Evolutionary conservation across 2,329 filamentous ascomycete genomes (phyloP), one percentile per base, ranked within the genome.

Genomic region (Epichloe typhina): DNA sequence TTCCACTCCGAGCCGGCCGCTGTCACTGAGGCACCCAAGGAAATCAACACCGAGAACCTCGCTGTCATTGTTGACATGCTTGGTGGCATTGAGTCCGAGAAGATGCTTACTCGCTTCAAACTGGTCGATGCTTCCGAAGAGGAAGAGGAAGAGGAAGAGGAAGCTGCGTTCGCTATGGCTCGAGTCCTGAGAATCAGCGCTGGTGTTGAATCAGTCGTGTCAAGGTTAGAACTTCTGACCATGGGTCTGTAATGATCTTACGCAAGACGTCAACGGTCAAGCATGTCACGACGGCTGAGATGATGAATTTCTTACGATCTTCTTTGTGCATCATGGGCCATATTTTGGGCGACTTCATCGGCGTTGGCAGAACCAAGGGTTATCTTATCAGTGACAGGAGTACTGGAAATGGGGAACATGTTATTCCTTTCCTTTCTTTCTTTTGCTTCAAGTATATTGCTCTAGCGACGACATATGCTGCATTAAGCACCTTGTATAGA

Each of bases 31-130:
- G 57, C 63, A 26, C 57, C 64, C 15, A 47, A 64, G 42, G 68
- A 74, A 53, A 52, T 74, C 26, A 68, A 75, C 51, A 66, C 69
- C 15, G 72, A 73, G 12, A 63, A 60, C 37, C 62, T 74, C 49
- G 60, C 64, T 41, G 53, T 2, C 23, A 26, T 66, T 55, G 52
- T 68, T 53, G 63, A 72, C 55, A 65, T 76, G 55, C 74, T 78
- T 44, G 75, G 74, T 45, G 76, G 75, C 38, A 69, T 86, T 52
- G 70, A 76, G 53, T 63, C 76, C 1, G 82, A 85, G 58, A 90
- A 90, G 72, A 68, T 75, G 3, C 69, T 80, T 46, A 69, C 77
- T 13, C 74, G 77, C 46, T 80, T 78, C 58, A 78, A 85, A 56
- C 73, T 89, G n/a, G 69, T 86, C 33, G 76, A 85, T 50, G 72